Base-by-base conservation (phyloP, 768 basidiomycete species). In the Dentipellis fragilis region DNA sequence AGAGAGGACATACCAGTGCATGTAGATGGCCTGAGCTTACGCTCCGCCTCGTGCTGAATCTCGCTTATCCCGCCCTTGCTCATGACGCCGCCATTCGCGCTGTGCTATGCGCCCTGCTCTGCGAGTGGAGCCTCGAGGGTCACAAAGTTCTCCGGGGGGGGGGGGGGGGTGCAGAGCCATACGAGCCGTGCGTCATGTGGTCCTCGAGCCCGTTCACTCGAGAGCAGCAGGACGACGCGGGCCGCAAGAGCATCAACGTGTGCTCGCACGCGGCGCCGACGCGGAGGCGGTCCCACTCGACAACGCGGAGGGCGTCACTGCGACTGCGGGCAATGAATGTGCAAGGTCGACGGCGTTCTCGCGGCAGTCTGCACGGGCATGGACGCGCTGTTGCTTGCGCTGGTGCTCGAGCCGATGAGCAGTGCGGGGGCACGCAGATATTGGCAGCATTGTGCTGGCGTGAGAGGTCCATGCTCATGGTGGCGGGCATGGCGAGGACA, bases 181-280 rank as follows among this genome's bases (percentile, higher is more conserved):
- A 97, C 59, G 85, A 86, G 9, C 93, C 92, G 66, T 92, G 91
- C 9, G 87, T 89, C 77, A 92, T 85, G 69, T 94, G 91, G 71
- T 94, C 93, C 74, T 96, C 95, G 64, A 97, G 76, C 10, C 93
- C 84, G 65, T 96, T 96, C 45, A 90, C 90, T 93, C 56, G 81
- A 83, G 50, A 87, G 72, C 39, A 89, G 69, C n/a, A 87, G 70
- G 84, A 80, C 0, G 83, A 73, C 12, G 80, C 72, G 59, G 76
- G 74, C 10, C 70, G 76, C 35, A 77, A 79, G 56, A 74, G 74
- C 12, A 77, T 74, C 8, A n/a, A n/a, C n/a, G n/a, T n/a, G 76
- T 74, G 58, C 70, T 72, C 1, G 76, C 70, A 16, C 74, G 73
- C 1, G 72, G 60, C 1, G 67, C 65, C 45, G 68, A 58, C 14